Base-by-base conservation (phyloP, 257 asterid genomes). In the Solanum virginianum region DNA sequence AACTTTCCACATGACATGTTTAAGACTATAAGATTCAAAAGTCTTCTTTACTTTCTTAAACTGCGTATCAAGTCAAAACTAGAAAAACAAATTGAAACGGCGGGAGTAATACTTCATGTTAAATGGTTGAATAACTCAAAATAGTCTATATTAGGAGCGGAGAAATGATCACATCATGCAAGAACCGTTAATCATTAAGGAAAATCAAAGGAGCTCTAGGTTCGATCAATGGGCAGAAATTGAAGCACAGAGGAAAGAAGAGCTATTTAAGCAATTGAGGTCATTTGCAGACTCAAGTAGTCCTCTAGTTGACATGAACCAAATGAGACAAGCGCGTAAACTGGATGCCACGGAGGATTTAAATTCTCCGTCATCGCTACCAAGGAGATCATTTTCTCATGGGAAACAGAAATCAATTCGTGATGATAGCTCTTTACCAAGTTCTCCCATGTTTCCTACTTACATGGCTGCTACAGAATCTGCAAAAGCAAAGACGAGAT, bases 391-490 rank as follows among this genome's bases (percentile, higher is more conserved):
- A 0, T 92, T 93, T 54, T 88, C 93, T 69, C 93, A 90, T 16
- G 81, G 85, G 6, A 95, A 93, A 87, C 93, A 91, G 84, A 89
- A 82, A 84, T 90, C 93, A 53, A 91, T 86, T 15, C 86, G 92
- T 10, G 97, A 93, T 29, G 94, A 91, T 55, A 86, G 88, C 75
- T 92, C 95, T 12, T 77, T 91, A 72, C 94, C 91, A 9, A 89
- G 89, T 88, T 95, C 97, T 80, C 97, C 97, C 0, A 85, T 77
- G 75, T 91, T 90, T 54, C 96, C 96, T 72, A 82, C 95, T n/a
- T 94, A 94, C 89, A 94, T 95, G 98, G 94, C 95, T 43, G 85
- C 95, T 63, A 94, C 99, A 26, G 91, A 93, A 89, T 95, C 99
- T 55, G 95, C 99, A 5, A 94, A 88, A 91, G 99, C 99, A 60